Percentiles rank a stretch among this genome's conserved stretches.
These are phyloP conservation scores for Sordariomycetes sp. DNA, from an alignment of 2,329 filamentous ascomycete genomes.

Conservation along the genomic window DNA sequence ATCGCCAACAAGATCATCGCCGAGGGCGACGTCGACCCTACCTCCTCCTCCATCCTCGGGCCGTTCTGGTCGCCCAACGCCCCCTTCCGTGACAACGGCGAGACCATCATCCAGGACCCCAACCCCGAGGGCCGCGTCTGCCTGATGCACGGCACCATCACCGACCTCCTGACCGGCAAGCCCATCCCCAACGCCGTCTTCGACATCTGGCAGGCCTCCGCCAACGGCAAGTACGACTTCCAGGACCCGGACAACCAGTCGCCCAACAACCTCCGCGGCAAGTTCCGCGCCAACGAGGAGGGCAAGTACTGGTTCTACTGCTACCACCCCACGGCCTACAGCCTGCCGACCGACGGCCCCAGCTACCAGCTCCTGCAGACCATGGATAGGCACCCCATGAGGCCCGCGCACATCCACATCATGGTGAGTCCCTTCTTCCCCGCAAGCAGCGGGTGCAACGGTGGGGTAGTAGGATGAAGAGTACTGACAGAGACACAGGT, in stretches of 20 bases:
- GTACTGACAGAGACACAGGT: slow-evolving; percentile 10
- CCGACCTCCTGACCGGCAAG: slow-evolving; percentile 53
- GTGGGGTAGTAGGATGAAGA: neutral
- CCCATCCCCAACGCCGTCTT: slow-evolving; percentile 59
- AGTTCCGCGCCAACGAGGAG: slow-evolving; percentile 60
- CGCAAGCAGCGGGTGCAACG: slow-evolving; percentile 6
- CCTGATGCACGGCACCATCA: slow-evolving; percentile 60
- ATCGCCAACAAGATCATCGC: slow-evolving; percentile 55
- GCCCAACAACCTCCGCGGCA: slow-evolving; percentile 66
- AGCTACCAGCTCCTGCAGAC: slow-evolving; percentile 27
- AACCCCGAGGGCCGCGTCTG: slow-evolving; percentile 47
- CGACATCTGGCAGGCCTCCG: slow-evolving; percentile 69
- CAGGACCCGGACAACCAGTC: slow-evolving; percentile 62
- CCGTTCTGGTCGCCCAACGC: slow-evolving; percentile 71
- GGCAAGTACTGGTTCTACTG: slow-evolving; percentile 67
- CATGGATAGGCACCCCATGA: slow-evolving; percentile 37
- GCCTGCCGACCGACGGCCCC: slow-evolving; percentile 53
- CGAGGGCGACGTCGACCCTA: slow-evolving; percentile 51
- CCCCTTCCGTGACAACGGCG: slow-evolving; percentile 58
- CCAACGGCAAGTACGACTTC: slow-evolving; percentile 69
- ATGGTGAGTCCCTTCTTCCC: slow-evolving; percentile 19
- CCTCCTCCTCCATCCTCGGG: slow-evolving; percentile 66
- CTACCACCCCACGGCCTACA: slow-evolving; percentile 64
- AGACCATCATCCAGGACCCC: slow-evolving; percentile 53
- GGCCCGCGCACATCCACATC: slow-evolving; percentile 39